These are phyloP conservation scores for Suaeda aralocaspica DNA, from an alignment of 148 eudicot species.

Conservation along the genomic window DNA sequence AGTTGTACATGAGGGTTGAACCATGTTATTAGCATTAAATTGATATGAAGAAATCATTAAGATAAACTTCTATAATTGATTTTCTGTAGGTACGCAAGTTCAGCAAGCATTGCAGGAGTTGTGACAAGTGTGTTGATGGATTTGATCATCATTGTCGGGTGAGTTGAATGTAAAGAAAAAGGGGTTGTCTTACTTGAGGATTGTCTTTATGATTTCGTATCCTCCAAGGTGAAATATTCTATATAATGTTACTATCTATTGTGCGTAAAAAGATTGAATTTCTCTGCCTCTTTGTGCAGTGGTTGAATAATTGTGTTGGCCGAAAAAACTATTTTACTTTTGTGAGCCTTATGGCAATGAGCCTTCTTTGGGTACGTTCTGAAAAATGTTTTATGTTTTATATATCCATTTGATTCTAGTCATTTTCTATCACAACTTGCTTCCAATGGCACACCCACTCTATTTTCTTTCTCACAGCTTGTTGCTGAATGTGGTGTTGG, in stretches of 20 bases:
- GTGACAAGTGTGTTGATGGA: constrained; percentile 95
- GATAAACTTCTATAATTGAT: constrained; percentile 12
- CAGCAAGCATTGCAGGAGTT: constrained; percentile 96
- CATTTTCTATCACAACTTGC: not conserved
- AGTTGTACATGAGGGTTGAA: not conserved
- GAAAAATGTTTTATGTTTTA: constrained; percentile 1
- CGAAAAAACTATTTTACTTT: constrained; percentile 79
- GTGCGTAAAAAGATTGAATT: not conserved
- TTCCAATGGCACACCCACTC: not conserved
- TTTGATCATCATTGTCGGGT: constrained; percentile 99
- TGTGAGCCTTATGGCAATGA: constrained; percentile 79
- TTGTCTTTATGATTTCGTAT: not conserved
- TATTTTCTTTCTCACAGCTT: constrained; percentile 43
- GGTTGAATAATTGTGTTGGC: constrained; percentile 97
- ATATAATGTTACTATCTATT: not conserved
- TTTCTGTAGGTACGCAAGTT: constrained; percentile 69
- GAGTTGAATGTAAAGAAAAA: constrained; percentile 25
- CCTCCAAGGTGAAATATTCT: not conserved
- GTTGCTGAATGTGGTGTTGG: constrained; percentile 78
- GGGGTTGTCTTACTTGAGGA: not conserved
- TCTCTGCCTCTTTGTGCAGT: constrained; percentile 48
- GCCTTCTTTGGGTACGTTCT: constrained; percentile 79
- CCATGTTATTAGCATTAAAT: not conserved
- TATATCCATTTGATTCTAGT: not conserved
- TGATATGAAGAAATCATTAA: not conserved